Conservation (phyloP, 225 moss, liverwort and hornwort species). For the Polytrichum commune region DNA sequence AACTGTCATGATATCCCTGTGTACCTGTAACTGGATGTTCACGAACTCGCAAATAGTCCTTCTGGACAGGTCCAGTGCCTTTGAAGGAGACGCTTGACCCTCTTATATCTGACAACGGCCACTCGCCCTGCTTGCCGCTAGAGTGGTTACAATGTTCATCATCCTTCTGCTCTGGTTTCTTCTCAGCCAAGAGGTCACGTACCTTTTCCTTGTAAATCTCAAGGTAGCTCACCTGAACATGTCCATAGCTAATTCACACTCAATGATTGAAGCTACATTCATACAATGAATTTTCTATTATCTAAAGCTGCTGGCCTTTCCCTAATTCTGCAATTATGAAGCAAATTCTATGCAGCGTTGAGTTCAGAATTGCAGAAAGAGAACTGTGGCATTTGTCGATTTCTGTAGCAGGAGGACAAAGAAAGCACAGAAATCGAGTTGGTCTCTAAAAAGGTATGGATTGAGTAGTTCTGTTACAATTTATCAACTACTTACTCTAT, state of each 20-base stretch:
- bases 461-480: too few species aligned
- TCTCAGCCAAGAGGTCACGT: slow-evolving; percentile 58
- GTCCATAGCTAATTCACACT: too few species aligned
- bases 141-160: slow-evolving; percentile 25
- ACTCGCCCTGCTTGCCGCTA: slow-evolving; percentile 10
- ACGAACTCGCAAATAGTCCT: slow-evolving; percentile 44
- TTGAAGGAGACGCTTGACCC: slow-evolving; percentile 35
- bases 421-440: too few species aligned
- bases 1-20: background rate
- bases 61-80: slow-evolving; percentile 25
- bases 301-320: too few species aligned
- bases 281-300: too few species aligned
- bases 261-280: too few species aligned
- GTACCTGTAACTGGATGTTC: slow-evolving; percentile 55
- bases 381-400: too few species aligned
- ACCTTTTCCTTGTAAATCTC: slow-evolving; percentile 78
- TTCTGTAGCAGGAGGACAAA: too few species aligned
- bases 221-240: slow-evolving; percentile 73
- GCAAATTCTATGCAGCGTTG: too few species aligned
- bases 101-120: slow-evolving; percentile 17
- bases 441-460: too few species aligned
- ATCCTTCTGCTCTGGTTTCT: slow-evolving; percentile 37
- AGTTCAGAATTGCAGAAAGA: too few species aligned
- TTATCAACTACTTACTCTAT: background rate
- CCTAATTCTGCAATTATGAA: too few species aligned